A percentile compares a stretch with the other conserved stretches of the same genome.
Evolutionary conservation across 2,329 filamentous ascomycete species (phyloP).

Genomic region (Cadophora sp.): DNA sequence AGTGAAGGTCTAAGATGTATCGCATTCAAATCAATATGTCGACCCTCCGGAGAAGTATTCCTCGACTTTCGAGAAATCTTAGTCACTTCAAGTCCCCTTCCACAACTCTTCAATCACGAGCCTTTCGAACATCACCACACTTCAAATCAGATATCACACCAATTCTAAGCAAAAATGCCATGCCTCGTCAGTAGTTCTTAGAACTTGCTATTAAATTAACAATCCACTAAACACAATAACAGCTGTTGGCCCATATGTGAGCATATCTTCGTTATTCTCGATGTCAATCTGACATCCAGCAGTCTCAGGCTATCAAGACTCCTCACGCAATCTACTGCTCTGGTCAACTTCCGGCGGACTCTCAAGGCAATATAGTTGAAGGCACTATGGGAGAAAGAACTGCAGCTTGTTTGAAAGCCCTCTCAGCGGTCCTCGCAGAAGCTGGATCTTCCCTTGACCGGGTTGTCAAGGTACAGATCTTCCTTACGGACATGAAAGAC

Average conservation of each 20-base stretch:
- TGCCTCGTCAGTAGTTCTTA: conserved; percentile 49
- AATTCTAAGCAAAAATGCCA: conserved; percentile 53
- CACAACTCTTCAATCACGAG: conserved; percentile 15
- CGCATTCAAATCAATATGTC: not conserved
- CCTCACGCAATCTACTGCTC: conserved; percentile 71
- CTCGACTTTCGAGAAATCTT: conserved; percentile 5
- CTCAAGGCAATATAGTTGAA: conserved; percentile 39
- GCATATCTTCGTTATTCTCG: conserved; percentile 16
- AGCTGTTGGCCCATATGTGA: conserved; percentile 71
- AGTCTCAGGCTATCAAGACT: conserved; percentile 73
- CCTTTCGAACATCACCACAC: conserved; percentile 42
- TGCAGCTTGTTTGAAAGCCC: conserved; percentile 72
- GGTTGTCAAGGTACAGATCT: conserved; percentile 92
- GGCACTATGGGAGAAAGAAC: conserved; percentile 67
- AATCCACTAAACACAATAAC: conserved; percentile 21
- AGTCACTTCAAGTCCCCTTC: not conserved
- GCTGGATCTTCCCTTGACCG: conserved; percentile 79
- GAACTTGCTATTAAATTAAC: not conserved
- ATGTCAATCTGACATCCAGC: conserved; percentile 33
- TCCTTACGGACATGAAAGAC: conserved; percentile 89
- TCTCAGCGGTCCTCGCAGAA: conserved; percentile 81
- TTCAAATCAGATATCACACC: conserved; percentile 55
- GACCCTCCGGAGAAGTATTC: conserved; percentile 9
- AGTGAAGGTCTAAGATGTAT: not conserved
- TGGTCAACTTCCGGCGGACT: conserved; percentile 51